Evolutionary conservation across 805 yeast species (phyloP), one percentile per base, ranked within the genome.

Genomic region (Maudiozyma serrabonitensis): DNA sequence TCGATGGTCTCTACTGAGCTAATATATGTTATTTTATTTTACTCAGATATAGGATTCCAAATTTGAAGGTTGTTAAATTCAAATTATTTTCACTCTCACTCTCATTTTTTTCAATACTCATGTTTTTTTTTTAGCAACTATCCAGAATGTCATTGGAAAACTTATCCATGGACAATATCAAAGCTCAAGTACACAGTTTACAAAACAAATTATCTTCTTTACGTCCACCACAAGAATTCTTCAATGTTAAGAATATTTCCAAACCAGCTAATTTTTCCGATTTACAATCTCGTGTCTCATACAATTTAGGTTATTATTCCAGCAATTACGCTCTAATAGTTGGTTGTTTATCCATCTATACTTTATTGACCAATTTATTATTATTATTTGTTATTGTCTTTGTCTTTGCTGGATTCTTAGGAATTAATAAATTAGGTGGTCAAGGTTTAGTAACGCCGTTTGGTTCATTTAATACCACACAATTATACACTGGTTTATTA

Each of bases 191-290:
- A 21, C 70, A 68, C 31, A 58, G 81, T 2, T 57, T 91, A 46
- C 87, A 84, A 62, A 61, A 75, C 38, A 78, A 82, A 54, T 72
- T 89, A 53, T 69, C 93, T 45, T 79, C 85, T 59, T 68, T 93
- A 53, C 83, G 86, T 63, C 87, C 97, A 37, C 90, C 95, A 41
- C 93, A 84, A 68, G 99, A 93, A 66, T 93, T 93, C 65, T 87
- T 93, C 63, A 97, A 93, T 66, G 69, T 86, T 62, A 85, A 89
- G 68, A 82, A 95, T 65, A 68, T 93, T 53, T 85, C 95, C 37
- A 89, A 88, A 66, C 99, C 99, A 19, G 81, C 79, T 48, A 89
- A 88, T 68, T 84, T 89, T 66, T 81, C 84, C 45, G 99, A 93
- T 57, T 73, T 86, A 46, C 99, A 93, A 71, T 79, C 86, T 58